These are phyloP conservation scores for Apiotrichum montevideense DNA, from an alignment of 1,284 basidiomycete species.

Conservation along the genomic window DNA sequence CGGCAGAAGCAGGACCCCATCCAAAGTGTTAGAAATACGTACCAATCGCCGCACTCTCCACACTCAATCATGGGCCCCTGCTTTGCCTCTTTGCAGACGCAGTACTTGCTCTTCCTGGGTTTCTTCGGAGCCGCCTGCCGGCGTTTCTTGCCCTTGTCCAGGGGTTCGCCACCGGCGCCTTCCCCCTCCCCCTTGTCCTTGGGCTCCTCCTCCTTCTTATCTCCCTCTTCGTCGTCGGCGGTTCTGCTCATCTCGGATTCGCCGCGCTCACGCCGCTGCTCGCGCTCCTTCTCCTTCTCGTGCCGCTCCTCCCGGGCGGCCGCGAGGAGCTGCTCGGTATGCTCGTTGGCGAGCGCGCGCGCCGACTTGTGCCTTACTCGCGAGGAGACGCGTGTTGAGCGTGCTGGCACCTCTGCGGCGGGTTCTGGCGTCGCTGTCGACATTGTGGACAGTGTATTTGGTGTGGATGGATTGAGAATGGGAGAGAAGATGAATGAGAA, in stretches of 20 bases:
- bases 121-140: conserved; percentile 7
- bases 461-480: too few species aligned
- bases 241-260: too few species aligned
- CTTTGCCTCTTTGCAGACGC: conserved; percentile 29
- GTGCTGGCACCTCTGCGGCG: too few species aligned
- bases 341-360: conserved; percentile 27
- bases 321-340: conserved; percentile 22
- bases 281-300: neutral
- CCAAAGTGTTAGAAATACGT: conserved; percentile 7
- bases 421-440: too few species aligned
- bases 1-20: too few species aligned
- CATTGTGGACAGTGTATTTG: too few species aligned
- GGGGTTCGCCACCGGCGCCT: neutral
- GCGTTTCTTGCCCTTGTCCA: neutral
- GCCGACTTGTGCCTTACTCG: conserved; percentile 26
- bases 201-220: neutral
- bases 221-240: neutral
- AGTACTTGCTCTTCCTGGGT: conserved; percentile 24
- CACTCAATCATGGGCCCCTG: conserved; percentile 44
- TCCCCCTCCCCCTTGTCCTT: neutral
- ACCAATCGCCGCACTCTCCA: conserved; percentile 40
- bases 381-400: conserved; percentile 17
- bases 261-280: neutral
- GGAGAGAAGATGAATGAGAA: too few species aligned
- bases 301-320: neutral